A percentile compares a stretch with the other conserved stretches of the same genome.
phyloP scores from a whole-genome alignment of 129 eudicot genomes.

The Artemisia tridentata region DNA sequence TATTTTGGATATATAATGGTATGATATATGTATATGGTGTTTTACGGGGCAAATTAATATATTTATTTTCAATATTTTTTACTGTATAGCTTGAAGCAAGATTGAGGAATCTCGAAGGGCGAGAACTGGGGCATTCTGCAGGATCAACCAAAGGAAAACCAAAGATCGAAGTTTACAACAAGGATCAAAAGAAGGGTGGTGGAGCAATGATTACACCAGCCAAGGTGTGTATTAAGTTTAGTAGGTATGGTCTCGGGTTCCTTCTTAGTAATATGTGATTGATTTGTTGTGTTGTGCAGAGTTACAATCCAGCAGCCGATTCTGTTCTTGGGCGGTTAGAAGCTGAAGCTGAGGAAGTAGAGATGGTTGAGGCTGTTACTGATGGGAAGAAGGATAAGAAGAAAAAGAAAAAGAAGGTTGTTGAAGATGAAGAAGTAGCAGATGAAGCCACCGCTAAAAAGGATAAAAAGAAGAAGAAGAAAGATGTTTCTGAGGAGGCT shows the following conservation, averaged over 20 bases:
- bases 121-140: slow-evolving; percentile 70
- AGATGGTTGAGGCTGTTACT: slow-evolving; percentile 22
- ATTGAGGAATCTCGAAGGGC: slow-evolving; percentile 73
- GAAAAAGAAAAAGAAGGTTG: slow-evolving; percentile 49
- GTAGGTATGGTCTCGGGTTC: too few relatives aligned
- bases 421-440: slow-evolving; percentile 26
- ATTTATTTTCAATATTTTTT: not conserved
- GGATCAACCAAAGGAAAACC: slow-evolving; percentile 93
- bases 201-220: slow-evolving; percentile 85
- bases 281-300: slow-evolving; percentile 34
- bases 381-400: slow-evolving; percentile 50
- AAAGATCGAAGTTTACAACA: slow-evolving; percentile 77
- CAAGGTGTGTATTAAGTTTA: slow-evolving; percentile 41
- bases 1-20: not conserved
- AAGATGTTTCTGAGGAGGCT: not conserved
- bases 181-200: slow-evolving; percentile 71
- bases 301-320: slow-evolving; percentile 82
- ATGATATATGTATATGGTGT: not conserved
- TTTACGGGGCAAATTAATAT: too few relatives aligned
- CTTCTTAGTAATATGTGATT: not conserved
- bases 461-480: slow-evolving; percentile 7
- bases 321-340: slow-evolving; percentile 64
- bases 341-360: slow-evolving; percentile 40
- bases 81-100: slow-evolving; percentile 74
- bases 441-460: slow-evolving; percentile 24